Evolutionary conservation across 1,284 basidiomycete genomes (phyloP), one percentile per base, ranked within the genome.

Genomic region (Puccinia hordei): DNA sequence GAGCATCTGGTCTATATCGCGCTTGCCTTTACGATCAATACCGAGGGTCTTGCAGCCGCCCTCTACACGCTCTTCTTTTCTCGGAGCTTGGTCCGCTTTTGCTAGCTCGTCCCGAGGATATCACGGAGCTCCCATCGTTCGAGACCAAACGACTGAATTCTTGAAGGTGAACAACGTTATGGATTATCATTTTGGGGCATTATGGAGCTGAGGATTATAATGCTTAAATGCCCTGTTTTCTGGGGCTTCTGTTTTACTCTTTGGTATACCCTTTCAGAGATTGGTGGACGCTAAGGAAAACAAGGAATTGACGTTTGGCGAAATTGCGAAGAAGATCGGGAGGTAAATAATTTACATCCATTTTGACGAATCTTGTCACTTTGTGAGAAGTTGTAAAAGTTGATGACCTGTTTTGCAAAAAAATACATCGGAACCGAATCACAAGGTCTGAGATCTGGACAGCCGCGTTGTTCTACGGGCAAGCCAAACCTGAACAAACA

Each of bases 391-490:
- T 41, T 41, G 15, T 46, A 35, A 68, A 68, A 68, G 27, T 63
- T 19, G 35, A 22, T 63, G 12, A n/a, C 33, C 61, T 63, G 35
- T 22, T 30, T 35, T 30, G 19, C 8, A 33, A 63, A 38, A 10
- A 10, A 27, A 30, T 22, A 38, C 33, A 5, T 35, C 30, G n/a
- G 24, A 55, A n/a, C 3, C 19, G 19, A 24, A 12, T 6, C 46
- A 24, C 9, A 55, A 74, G 73, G 24, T 74, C 73, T 27, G 73
- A 74, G 55, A n/a, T 74, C n/a, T 74, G 73, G 73, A 74, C 73
- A 44, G 73, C 73, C 44, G 73, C 73, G 35, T 65, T 74, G 46
- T 74, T 74, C 35, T 74, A 74, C 59, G 73, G 73, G 10, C 73
- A 74, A 44, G 73, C 73, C 9, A 61, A 74, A 63, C 73, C 73